Evolutionary conservation across 148 eudicot species (phyloP), one percentile per base, ranked within the genome.

Genomic region (Camellia sinensis): DNA sequence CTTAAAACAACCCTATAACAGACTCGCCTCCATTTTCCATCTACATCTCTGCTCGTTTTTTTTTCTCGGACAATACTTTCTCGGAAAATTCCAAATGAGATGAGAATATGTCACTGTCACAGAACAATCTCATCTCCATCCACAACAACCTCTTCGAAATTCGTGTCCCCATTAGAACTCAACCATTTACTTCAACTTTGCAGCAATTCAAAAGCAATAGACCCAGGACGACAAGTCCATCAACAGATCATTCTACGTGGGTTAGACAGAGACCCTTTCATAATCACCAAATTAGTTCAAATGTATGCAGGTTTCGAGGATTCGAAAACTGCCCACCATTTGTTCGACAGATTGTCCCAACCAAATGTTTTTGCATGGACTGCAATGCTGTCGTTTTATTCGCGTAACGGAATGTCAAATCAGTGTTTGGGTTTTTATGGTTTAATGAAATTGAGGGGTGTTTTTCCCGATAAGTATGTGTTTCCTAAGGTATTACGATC

Each of bases 331-430:
- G 88, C 93, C 84, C 85, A 74, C 74, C 63, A 71, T 9, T 52
- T 90, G 88, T 90, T 90, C 73, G 93, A 80, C 57, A 65, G 60
- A 87, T 68, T 90, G 80, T 21, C 85, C 56, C 83, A 88, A 67
- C 88, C 81, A 79, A 90, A 88, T 75, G 86, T 88, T 3, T 88
- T 82, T 40, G 85, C 91, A 9, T 88, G 88, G 87, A 88, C 93
- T 66, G 80, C 93, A 14, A 60, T 90, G 6, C 73, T 87, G 7
- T 84, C 91, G 19, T 84, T 75, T n/a, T 75, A 81, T 74, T 88
- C 87, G 8, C 80, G 88, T 14, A 79, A 84, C 50, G 82, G 85
- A n/a, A 40, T 75, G 61, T 67, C 78, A 22, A 0, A 52, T 18
- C 78, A 85, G 45, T 87, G 91, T 73, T 22, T 88, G 10, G 52